A percentile compares a stretch with the other conserved stretches of the same genome.
phyloP scores from a whole-genome alignment of 345 rosid genomes.

The Citrus trifoliata region DNA sequence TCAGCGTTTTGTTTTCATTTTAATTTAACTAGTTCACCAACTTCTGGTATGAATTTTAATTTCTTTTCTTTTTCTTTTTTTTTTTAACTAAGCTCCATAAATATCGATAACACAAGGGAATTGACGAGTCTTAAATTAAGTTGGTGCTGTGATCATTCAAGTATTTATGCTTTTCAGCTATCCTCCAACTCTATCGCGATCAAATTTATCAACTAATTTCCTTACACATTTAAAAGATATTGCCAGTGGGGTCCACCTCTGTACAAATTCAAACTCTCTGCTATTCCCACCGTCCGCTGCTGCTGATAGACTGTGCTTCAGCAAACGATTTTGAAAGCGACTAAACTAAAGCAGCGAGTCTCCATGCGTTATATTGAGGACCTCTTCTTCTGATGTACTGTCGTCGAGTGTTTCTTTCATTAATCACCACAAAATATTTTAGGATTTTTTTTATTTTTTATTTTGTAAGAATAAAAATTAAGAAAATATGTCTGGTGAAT shows the following conservation, averaged over 20 bases:
- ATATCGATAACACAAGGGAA: background rate
- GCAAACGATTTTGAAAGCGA: background rate
- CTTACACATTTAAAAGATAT: background rate
- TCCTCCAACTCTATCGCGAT: background rate
- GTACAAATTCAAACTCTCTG: background rate
- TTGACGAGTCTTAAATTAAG: background rate
- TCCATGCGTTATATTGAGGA: background rate
- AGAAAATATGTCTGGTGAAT: too few relatives aligned
- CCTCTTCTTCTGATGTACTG: too few relatives aligned
- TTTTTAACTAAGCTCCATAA: background rate
- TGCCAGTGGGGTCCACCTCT: background rate
- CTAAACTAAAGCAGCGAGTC: background rate
- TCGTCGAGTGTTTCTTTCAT: too few relatives aligned
- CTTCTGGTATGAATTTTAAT: background rate
- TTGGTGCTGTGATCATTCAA: background rate
- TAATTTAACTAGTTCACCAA: conserved; percentile 9
- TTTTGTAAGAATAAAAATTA: too few relatives aligned
- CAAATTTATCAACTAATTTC: background rate
- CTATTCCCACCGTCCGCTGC: too few relatives aligned
- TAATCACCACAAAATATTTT: too few relatives aligned
- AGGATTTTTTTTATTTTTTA: too few relatives aligned
- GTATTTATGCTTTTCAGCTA: background rate
- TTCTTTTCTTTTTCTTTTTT: too few relatives aligned
- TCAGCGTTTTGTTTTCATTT: background rate
- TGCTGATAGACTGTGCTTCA: too few relatives aligned